Conservation (phyloP, 129 eudicot genomes). For the Escallonia herrerae region DNA sequence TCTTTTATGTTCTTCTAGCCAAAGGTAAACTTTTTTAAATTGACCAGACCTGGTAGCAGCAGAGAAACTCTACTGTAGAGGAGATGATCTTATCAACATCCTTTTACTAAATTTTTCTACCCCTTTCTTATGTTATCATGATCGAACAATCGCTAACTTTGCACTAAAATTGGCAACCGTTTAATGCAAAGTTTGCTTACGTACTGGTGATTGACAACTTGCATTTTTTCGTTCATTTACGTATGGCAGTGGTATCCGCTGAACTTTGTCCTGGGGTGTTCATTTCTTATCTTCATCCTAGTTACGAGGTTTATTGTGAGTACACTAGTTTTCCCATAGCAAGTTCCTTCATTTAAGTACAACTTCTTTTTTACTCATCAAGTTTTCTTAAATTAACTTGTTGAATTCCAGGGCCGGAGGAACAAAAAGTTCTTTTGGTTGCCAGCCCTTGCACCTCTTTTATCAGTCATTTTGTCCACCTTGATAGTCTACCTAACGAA, state of each 20-base stretch:
- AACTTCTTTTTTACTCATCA: not conserved
- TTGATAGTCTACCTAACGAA: conserved; percentile 48
- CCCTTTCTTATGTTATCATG: too few species aligned
- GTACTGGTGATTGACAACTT: too few species aligned
- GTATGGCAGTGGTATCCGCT: conserved; percentile 54
- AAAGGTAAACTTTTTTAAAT: too few species aligned
- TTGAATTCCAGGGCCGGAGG: conserved; percentile 42
- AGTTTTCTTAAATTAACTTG: not conserved
- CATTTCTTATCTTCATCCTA: conserved; percentile 69
- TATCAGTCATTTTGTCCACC: conserved; percentile 54
- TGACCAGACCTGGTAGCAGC: too few species aligned
- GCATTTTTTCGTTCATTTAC: too few species aligned
- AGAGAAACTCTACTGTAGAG: too few species aligned
- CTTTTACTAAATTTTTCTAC: too few species aligned
- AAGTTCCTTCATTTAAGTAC: not conserved
- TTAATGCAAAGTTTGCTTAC: too few species aligned
- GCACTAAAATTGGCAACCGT: too few species aligned
- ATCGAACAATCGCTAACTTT: too few species aligned
- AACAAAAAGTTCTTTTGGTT: conserved; percentile 68
- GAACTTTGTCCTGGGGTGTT: conserved; percentile 57
- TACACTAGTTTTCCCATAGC: not conserved
- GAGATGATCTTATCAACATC: too few species aligned
- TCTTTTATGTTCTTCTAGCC: too few species aligned
- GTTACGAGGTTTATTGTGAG: conserved; percentile 50
- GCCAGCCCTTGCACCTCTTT: conserved; percentile 69